A percentile compares a stretch with the other conserved stretches of the same genome.
Evolutionary conservation across 176 grass and related monocot species (phyloP).

Genomic region (Coix lacrymajobi): DNA sequence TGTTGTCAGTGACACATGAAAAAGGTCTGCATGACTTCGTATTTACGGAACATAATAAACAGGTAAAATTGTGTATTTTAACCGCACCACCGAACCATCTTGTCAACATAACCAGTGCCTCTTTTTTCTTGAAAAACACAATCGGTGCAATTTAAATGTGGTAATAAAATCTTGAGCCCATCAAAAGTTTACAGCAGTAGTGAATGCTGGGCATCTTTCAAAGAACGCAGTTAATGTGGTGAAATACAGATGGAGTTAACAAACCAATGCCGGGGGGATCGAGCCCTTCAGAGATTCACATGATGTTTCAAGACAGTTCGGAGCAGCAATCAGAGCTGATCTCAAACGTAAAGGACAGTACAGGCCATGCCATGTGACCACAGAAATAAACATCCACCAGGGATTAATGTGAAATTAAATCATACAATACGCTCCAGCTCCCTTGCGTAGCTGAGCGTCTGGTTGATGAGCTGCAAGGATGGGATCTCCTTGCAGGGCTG

Average conservation of each 20-base stretch:
- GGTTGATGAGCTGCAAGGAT: slow-evolving; percentile 74
- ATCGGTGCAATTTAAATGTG: not conserved
- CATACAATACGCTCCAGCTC: slow-evolving; percentile 90
- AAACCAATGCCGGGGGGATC: not conserved
- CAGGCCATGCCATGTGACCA: not conserved
- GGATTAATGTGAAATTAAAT: slow-evolving; percentile 11
- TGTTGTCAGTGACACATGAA: no score
- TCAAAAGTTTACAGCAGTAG: not conserved
- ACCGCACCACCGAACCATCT: not conserved
- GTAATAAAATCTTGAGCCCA: not conserved
- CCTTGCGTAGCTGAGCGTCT: slow-evolving; percentile 86
- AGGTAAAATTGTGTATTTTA: not conserved
- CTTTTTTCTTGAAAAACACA: not conserved
- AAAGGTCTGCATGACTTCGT: not conserved
- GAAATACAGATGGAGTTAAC: slow-evolving; percentile 19
- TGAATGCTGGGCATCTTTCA: not conserved
- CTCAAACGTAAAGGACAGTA: not conserved
- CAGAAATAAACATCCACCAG: not conserved
- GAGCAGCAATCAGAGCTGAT: not conserved
- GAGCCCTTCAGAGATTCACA: not conserved
- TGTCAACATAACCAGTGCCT: no score
- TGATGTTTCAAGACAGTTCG: not conserved
- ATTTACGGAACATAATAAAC: not conserved
- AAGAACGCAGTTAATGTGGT: not conserved
- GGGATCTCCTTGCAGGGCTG: slow-evolving; percentile 98